A percentile compares a stretch with the other conserved stretches of the same genome.
phyloP scores from a whole-genome alignment of 345 rosid species.

The Trapa bicornis region DNA sequence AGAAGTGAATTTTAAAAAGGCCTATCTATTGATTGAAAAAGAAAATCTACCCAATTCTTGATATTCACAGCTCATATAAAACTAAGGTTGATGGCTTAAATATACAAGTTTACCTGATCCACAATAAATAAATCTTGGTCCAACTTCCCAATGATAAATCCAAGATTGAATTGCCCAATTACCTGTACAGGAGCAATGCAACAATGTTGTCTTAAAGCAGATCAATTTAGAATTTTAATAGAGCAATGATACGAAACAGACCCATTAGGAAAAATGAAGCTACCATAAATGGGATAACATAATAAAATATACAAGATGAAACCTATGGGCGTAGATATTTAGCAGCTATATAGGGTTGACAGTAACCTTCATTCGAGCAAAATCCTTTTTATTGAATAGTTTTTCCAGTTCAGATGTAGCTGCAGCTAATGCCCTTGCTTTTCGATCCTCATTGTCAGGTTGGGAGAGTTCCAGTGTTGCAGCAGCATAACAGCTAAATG shows the following conservation, averaged over 20 bases:
- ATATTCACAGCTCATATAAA: neutral
- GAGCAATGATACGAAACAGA: neutral
- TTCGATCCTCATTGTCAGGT: slow-evolving; percentile 69
- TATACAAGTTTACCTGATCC: slow-evolving; percentile 60
- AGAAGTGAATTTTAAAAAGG: slow-evolving; percentile 15
- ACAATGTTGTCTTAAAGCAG: neutral
- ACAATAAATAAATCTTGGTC: slow-evolving; percentile 86
- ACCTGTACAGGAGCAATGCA: slow-evolving; percentile 33
- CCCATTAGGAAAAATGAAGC: neutral
- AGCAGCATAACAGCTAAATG: slow-evolving; percentile 57
- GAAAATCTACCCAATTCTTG: neutral
- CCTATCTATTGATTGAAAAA: neutral
- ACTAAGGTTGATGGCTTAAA: slow-evolving; percentile 2
- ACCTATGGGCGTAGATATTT: neutral
- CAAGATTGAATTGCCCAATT: slow-evolving; percentile 94
- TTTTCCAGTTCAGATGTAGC: slow-evolving; percentile 84
- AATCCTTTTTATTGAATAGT: slow-evolving; percentile 80
- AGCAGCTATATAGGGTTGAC: slow-evolving; percentile 3
- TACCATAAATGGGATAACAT: neutral
- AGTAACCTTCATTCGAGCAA: slow-evolving; percentile 76
- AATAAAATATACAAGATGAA: neutral
- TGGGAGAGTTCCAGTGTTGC: slow-evolving; percentile 83
- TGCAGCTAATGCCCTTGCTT: slow-evolving; percentile 68
- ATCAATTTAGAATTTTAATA: neutral
- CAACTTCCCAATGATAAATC: slow-evolving; percentile 85